A percentile compares a stretch with the other conserved stretches of the same genome.
These are phyloP conservation scores for Epichloe amarillans DNA, from an alignment of 2,329 filamentous ascomycete species.

Conservation along the genomic window DNA sequence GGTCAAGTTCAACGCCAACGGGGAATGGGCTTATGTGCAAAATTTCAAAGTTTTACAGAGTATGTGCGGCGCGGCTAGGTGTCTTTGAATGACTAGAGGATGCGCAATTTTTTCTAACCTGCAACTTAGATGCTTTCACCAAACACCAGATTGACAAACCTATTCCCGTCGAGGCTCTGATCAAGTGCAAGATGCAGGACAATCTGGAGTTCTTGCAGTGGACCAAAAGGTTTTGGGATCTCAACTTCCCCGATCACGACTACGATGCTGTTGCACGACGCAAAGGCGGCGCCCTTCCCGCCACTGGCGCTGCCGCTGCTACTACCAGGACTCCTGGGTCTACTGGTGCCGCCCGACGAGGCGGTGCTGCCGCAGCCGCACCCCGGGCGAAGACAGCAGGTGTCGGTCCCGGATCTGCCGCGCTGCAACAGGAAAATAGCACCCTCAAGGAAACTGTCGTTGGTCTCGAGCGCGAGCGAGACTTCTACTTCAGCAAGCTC, in stretches of 20 bases:
- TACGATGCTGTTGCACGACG: conserved; percentile 82
- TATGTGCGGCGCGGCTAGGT: conserved; percentile 30
- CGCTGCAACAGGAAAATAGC: conserved; percentile 71
- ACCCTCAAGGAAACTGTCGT: conserved; percentile 91
- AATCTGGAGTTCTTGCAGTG: conserved; percentile 98
- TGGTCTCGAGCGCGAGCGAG: conserved; percentile 86
- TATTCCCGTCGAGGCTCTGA: conserved; percentile 73
- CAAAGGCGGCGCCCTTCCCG: conserved; percentile 57
- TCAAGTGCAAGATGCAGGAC: conserved; percentile 99
- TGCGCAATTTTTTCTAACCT: conserved; percentile 4
- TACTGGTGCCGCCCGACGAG: conserved; percentile 36
- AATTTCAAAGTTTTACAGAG: conserved; percentile 98
- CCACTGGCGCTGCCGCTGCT: conserved; percentile 22
- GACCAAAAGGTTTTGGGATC: conserved; percentile 94
- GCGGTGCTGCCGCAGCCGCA: conserved; percentile 43
- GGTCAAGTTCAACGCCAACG: conserved; percentile 97
- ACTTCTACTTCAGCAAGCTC: conserved; percentile 99
- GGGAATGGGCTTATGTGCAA: conserved; percentile 92
- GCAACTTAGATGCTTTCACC: conserved; percentile 56
- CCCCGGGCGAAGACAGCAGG: conserved; percentile 35
- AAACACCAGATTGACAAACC: conserved; percentile 82
- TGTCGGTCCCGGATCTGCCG: conserved; percentile 49
- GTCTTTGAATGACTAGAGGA: background rate
- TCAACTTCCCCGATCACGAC: conserved; percentile 92
- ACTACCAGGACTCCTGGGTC: conserved; percentile 35